Conservation (phyloP, 805 yeast genomes). For the Aciculoconidium aculeatum region DNA sequence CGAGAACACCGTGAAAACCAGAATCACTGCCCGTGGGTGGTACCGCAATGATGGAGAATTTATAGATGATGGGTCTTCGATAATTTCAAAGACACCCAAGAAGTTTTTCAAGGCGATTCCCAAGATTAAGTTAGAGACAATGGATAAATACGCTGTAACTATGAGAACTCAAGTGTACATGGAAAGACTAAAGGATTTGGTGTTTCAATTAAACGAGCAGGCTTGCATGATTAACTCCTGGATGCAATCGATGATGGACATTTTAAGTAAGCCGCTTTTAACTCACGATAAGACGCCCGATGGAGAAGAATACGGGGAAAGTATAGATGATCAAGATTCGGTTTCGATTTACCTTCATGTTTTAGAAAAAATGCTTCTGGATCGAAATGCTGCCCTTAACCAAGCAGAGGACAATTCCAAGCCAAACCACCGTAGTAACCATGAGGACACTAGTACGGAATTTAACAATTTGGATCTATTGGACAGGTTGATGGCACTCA, state of each 20-base stretch:
- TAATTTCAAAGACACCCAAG: conserved; percentile 30
- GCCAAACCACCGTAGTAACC: too few relatives aligned
- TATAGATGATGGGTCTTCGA: conserved; percentile 24
- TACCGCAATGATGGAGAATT: conserved; percentile 9
- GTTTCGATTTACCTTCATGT: conserved; percentile 55
- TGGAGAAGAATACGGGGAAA: conserved; percentile 73
- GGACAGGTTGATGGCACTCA: too few relatives aligned
- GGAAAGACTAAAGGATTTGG: conserved; percentile 15
- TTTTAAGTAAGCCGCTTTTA: conserved; percentile 47
- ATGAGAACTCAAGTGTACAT: conserved; percentile 16
- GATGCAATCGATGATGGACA: conserved; percentile 36
- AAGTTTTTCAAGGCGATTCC: conserved; percentile 28
- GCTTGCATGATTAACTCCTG: conserved; percentile 46
- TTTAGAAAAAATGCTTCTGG: conserved; percentile 42
- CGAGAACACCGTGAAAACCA: conserved; percentile 16
- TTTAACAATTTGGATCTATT: too few relatives aligned
- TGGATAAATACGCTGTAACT: conserved; percentile 13
- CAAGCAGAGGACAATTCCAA: too few relatives aligned
- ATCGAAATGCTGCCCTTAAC: too few relatives aligned
- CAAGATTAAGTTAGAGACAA: conserved; percentile 13
- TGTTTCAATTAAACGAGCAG: conserved; percentile 44
- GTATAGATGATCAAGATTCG: conserved; percentile 70
- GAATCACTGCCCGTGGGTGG: conserved; percentile 18
- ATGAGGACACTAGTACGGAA: too few relatives aligned
- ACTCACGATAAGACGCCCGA: conserved; percentile 45